These are phyloP conservation scores for Penicillium freii DNA, from an alignment of 2,329 filamentous ascomycete species.

Conservation along the genomic window DNA sequence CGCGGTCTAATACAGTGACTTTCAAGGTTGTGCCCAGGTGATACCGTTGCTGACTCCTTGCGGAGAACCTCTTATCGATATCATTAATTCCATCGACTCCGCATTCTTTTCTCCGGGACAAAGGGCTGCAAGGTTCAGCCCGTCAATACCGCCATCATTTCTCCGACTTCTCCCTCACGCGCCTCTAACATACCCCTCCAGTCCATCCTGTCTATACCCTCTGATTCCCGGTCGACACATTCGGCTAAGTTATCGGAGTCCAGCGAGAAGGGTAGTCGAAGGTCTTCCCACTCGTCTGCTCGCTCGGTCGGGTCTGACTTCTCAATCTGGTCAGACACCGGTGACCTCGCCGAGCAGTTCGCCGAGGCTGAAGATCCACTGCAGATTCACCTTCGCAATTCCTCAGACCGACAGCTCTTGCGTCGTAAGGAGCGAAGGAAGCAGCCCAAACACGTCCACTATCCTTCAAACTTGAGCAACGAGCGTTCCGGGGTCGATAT, in stretches of 20 bases:
- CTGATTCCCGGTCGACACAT: slow-evolving; percentile 31
- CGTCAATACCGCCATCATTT: slow-evolving; percentile 79
- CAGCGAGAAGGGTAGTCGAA: slow-evolving; percentile 51
- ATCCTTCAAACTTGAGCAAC: slow-evolving; percentile 54
- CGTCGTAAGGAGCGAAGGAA: slow-evolving; percentile 36
- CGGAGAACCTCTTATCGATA: slow-evolving; percentile 10
- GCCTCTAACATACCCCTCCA: slow-evolving; percentile 82
- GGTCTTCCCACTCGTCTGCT: slow-evolving; percentile 51
- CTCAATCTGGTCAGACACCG: slow-evolving; percentile 89
- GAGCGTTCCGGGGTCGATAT: slow-evolving; percentile 36
- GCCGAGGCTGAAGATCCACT: slow-evolving; percentile 80
- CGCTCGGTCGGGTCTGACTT: slow-evolving; percentile 64
- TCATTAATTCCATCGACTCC: slow-evolving; percentile 3
- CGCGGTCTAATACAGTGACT: slow-evolving; percentile 1
- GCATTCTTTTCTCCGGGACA: slow-evolving; percentile 5
- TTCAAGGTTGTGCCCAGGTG: background rate
- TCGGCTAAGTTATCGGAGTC: slow-evolving; percentile 38
- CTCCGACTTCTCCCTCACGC: slow-evolving; percentile 63
- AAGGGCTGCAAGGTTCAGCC: slow-evolving; percentile 76
- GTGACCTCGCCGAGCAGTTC: slow-evolving; percentile 89
- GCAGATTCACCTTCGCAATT: slow-evolving; percentile 62
- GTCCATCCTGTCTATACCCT: slow-evolving; percentile 68
- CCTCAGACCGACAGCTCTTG: slow-evolving; percentile 58
- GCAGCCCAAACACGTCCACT: slow-evolving; percentile 67
- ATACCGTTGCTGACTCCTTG: slow-evolving; percentile 4